A percentile compares a stretch with the other conserved stretches of the same genome.
Conservation (phyloP, 2,329 filamentous ascomycete species). For the Aspergillus pseudoviridinutans region DNA sequence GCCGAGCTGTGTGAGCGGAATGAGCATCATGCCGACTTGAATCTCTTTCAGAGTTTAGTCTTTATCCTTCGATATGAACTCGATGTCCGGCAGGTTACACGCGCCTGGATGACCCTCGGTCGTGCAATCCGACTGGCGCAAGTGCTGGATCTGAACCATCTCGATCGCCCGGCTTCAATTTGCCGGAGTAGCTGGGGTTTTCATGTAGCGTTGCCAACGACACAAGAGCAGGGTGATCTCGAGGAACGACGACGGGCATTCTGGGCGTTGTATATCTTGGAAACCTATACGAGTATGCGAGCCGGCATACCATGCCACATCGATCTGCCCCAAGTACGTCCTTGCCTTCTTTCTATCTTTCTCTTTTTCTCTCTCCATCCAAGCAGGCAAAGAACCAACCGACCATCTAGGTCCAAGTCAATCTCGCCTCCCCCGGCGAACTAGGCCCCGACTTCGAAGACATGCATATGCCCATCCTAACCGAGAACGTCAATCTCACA, state of each 20-base stretch:
- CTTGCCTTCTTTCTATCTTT: too few relatives aligned
- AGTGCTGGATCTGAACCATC: background rate
- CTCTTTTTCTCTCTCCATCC: too few relatives aligned
- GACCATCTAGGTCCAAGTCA: background rate
- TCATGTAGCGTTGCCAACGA: too few relatives aligned
- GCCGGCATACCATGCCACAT: background rate
- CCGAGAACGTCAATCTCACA: background rate
- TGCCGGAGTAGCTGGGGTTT: too few relatives aligned
- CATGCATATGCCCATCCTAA: background rate
- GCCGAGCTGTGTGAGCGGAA: background rate
- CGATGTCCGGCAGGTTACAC: background rate
- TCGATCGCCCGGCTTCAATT: background rate
- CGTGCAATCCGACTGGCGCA: background rate
- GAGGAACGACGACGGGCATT: background rate
- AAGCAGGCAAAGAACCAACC: too few relatives aligned
- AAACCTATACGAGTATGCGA: background rate
- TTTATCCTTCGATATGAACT: background rate
- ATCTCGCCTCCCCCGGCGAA: background rate
- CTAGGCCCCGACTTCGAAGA: background rate
- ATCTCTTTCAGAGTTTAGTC: background rate
- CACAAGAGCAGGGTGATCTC: too few relatives aligned
- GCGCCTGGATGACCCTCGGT: background rate
- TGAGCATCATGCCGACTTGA: background rate
- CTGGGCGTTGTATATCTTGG: background rate
- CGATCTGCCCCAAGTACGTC: background rate